Evolutionary conservation across 108 stramenopile species (phyloP), one percentile per base, ranked within the genome.

Genomic region (Skeletonema grethae): DNA sequence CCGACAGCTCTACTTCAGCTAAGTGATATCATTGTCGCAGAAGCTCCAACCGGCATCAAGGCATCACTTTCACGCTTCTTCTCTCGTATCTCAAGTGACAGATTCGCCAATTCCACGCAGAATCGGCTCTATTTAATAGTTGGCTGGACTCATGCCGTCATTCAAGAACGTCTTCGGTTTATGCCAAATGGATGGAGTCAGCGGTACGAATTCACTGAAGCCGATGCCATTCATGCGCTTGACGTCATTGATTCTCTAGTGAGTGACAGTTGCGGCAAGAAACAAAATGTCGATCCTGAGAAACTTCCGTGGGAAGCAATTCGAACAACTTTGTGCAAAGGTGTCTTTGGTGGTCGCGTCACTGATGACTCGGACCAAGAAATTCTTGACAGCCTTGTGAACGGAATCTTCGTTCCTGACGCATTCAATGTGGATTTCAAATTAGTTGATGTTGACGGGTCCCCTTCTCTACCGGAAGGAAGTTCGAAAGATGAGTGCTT

Each of bases 151-250:
- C 97, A 99, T 74, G 96, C 98, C 1, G 96, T 98, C 35, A 88
- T 99, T 22, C 94, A 94, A 68, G 99, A 99, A 75, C 86, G 98
- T n/a, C 77, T 98, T 29, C 87, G 97, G 2, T 99, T 97, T 72
- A 88, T 90, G 34, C 98, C 98, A 9, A 62, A 79, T 12, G 99
- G 98, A 8, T 99, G 98, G 98, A 89, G 91, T 30, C 92, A 99
- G 71, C 73, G 68, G 43, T 97, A 98, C 69, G 98, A 98, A 57
- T 98, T 97, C 75, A 96, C 94, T 31, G 98, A 98, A 70, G 94
- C 97, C 4, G 99, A 99, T 77, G 94, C 96, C 8, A 64, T 68
- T 30, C 95, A 97, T 70, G 98, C 96, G 2, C 67, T 99, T 24
- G 92, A 96, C 75, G 95, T 92, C 16, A 92, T 96, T 64, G 95